These are phyloP conservation scores for Diaporthe sp. DNA, from an alignment of 2,329 filamentous ascomycete species.

Conservation along the genomic window DNA sequence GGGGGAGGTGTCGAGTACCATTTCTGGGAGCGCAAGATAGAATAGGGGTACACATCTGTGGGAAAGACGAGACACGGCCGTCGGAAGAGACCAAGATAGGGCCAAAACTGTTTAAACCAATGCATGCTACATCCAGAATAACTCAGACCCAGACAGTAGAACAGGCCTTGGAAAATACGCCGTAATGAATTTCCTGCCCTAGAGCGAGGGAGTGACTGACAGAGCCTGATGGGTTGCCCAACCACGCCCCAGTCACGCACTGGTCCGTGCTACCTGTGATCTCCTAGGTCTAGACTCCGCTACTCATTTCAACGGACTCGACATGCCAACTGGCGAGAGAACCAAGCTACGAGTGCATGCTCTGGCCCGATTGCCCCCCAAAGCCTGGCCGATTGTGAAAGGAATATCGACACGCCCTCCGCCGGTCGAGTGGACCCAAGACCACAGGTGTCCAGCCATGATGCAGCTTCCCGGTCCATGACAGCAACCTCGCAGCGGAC, in stretches of 20 bases:
- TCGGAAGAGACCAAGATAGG: not conserved
- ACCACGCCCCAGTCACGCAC: constrained; percentile 12
- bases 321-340: not conserved
- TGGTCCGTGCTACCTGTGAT: constrained; percentile 23
- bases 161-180: not conserved
- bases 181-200: too few species aligned
- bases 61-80: not conserved
- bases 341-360: not conserved
- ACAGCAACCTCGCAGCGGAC: not conserved
- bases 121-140: not conserved
- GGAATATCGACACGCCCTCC: not conserved
- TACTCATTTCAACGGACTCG: not conserved
- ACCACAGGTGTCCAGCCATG: not conserved
- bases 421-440: not conserved
- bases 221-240: not conserved
- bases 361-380: too few species aligned
- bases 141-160: not conserved
- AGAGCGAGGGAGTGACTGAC: too few species aligned
- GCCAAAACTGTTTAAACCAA: not conserved
- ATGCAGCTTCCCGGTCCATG: not conserved
- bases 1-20: not conserved
- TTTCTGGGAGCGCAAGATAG: not conserved
- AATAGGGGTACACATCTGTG: not conserved
- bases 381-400: not conserved
- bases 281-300: not conserved